These are phyloP conservation scores for Pelargonium australe DNA, from an alignment of 441 rosid genomes.

Conservation along the genomic window DNA sequence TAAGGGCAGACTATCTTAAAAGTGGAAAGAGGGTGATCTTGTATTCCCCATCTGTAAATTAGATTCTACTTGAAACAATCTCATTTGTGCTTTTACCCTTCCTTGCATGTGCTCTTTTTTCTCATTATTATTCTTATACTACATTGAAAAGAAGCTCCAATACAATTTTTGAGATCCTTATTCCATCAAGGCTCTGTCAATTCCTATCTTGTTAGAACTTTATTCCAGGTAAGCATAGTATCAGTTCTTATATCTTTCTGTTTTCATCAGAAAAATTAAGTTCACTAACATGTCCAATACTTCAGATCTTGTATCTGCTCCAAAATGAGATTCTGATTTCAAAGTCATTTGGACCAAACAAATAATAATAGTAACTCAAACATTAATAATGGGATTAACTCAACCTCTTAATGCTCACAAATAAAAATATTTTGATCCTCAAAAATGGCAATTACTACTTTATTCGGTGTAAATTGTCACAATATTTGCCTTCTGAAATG, in stretches of 20 bases:
- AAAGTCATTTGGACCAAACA: neutral
- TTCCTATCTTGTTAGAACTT: too few species aligned
- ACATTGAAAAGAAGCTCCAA: too few species aligned
- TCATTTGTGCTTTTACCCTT: neutral
- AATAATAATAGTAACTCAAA: neutral
- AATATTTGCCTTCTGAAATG: neutral
- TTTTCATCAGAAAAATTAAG: too few species aligned
- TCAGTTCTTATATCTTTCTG: too few species aligned
- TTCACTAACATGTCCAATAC: too few species aligned
- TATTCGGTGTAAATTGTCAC: neutral
- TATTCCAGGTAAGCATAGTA: too few species aligned
- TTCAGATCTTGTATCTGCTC: too few species aligned
- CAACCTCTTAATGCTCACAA: neutral
- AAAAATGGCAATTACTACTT: neutral
- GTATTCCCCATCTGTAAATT: neutral
- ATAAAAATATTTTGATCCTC: neutral
- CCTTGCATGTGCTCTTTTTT: neutral
- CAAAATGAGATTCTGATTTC: neutral
- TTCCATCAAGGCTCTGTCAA: too few species aligned
- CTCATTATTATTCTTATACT: too few species aligned
- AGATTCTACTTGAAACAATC: neutral
- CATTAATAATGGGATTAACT: neutral
- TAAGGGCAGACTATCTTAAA: slow-evolving; percentile 66
- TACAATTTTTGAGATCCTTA: too few species aligned
- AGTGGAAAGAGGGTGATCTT: slow-evolving; percentile 22